Evolutionary conservation across 805 yeast species (phyloP), one percentile per base, ranked within the genome.

Genomic region (Cyberlindnera misumaiensis): DNA sequence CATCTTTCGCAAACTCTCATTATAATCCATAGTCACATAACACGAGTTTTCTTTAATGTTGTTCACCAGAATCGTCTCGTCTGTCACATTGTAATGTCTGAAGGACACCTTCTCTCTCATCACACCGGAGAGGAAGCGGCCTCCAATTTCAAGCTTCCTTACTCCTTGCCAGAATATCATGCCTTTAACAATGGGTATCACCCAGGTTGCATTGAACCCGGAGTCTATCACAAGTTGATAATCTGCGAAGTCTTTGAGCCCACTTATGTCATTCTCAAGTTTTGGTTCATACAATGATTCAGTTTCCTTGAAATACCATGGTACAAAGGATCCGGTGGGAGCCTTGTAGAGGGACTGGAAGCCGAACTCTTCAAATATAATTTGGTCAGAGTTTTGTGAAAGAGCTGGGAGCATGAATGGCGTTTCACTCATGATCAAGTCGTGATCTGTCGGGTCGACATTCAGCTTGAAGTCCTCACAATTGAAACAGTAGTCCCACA

Each of bases 301-400:
- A 37, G 59, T 49, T 24, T 43, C 35, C 13, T 40, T 33, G 34
- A 63, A 62, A 36, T 70, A 65, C 79, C 87, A 84, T 2, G 89
- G 88, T 3, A 76, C 70, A 41, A 79, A 68, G 0, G 76, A 68
- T 2, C 73, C 77, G 0, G 76, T 69, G 0, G 83, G 75, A 16
- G 84, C 73, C 42, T 95, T 68, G 46, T 79, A 83, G 42, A 84
- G 72, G 25, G 77, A 72, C 11, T 69, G 69, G 53, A 93, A 83
- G 3, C 86, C 95, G 54, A 81, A 93, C 54, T 93, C 97, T 59
- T 93, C 99, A 63, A 94, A 90, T 1, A 93, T 73, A 0, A 93
- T 83, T 61, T 88, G 96, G 57, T 93, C 97, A 12, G 86, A 82
- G 58, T 83, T 83, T 48, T 78, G 78, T 28, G 94, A 83, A 25